phyloP scores from a whole-genome alignment of 2,329 filamentous ascomycete genomes.

The Fusarium begoniae region DNA sequence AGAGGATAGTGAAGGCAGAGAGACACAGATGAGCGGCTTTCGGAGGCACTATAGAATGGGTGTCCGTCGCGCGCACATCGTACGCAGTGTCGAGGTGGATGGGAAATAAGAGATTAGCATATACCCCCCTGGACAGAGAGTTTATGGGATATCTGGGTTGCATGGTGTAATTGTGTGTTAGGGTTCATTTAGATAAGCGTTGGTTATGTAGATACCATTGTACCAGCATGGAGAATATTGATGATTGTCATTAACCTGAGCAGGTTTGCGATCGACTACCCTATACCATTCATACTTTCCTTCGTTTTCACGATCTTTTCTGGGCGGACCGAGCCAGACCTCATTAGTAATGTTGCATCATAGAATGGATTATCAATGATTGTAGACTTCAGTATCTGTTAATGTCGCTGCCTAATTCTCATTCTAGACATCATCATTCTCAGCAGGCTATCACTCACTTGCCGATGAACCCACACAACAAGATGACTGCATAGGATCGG shows the following conservation, averaged over 20 bases:
- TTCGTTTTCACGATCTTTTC: rapidly evolving
- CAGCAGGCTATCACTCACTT: too few species aligned
- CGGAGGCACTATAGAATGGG: neutral
- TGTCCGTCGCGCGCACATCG: neutral
- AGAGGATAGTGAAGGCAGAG: neutral
- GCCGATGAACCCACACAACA: neutral
- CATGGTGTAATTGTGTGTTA: neutral
- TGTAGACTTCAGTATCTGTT: too few species aligned
- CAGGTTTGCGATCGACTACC: neutral
- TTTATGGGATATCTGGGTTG: neutral
- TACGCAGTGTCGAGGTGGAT: neutral
- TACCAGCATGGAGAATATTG: neutral
- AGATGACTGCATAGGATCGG: neutral
- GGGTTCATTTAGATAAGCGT: neutral
- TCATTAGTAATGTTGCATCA: too few species aligned
- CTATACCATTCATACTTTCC: neutral
- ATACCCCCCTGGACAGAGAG: neutral
- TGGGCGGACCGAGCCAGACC: too few species aligned
- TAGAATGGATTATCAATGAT: rapidly evolving
- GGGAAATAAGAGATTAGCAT: neutral
- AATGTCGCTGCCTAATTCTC: neutral
- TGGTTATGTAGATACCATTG: neutral
- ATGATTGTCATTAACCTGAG: neutral
- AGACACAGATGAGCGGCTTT: neutral
- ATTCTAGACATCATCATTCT: neutral